Evolutionary conservation across 2,329 filamentous ascomycete species (phyloP).

Genomic region (Teratosphaeria epicoccoides): DNA sequence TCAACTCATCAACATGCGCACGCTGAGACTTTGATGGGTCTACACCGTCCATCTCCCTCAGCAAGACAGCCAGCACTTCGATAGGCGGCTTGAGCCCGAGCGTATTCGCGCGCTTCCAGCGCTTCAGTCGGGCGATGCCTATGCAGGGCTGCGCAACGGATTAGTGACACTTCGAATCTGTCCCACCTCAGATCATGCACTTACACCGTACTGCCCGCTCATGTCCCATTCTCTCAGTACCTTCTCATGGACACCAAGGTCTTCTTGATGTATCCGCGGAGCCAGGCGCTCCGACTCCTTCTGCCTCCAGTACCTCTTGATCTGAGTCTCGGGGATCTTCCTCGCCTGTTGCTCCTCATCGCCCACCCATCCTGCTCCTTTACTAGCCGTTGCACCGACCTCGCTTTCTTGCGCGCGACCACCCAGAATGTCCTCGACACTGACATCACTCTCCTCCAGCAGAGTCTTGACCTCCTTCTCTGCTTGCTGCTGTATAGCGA

Average conservation of each 20-base stretch:
- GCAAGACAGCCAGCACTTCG: conserved; percentile 75
- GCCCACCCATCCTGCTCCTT: conserved; percentile 24
- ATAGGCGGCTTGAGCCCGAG: conserved; percentile 81
- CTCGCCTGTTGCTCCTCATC: conserved; percentile 48
- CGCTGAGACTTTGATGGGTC: conserved; percentile 44
- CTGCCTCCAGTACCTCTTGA: conserved; percentile 65
- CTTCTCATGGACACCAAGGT: conserved; percentile 65
- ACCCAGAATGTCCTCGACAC: conserved; percentile 22
- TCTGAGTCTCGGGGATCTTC: conserved; percentile 55
- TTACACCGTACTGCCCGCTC: conserved; percentile 80
- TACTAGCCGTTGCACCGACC: conserved; percentile 37
- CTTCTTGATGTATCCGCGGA: conserved; percentile 66
- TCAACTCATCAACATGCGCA: conserved; percentile 63
- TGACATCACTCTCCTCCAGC: conserved; percentile 7
- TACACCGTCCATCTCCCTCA: conserved; percentile 56
- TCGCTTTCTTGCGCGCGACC: conserved; percentile 18
- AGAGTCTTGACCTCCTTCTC: conserved; percentile 24
- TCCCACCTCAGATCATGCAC: conserved; percentile 27
- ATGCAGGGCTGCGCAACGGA: conserved; percentile 62
- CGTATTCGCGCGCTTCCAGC: conserved; percentile 76
- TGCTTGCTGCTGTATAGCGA: conserved; percentile 30
- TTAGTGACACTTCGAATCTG: not conserved
- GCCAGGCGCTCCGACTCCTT: conserved; percentile 61
- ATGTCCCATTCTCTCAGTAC: conserved; percentile 87
- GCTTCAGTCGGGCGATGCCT: conserved; percentile 66